Evolutionary conservation across 2,329 filamentous ascomycete genomes (phyloP), one percentile per base, ranked within the genome.

Genomic region (Sporothrix protearum): DNA sequence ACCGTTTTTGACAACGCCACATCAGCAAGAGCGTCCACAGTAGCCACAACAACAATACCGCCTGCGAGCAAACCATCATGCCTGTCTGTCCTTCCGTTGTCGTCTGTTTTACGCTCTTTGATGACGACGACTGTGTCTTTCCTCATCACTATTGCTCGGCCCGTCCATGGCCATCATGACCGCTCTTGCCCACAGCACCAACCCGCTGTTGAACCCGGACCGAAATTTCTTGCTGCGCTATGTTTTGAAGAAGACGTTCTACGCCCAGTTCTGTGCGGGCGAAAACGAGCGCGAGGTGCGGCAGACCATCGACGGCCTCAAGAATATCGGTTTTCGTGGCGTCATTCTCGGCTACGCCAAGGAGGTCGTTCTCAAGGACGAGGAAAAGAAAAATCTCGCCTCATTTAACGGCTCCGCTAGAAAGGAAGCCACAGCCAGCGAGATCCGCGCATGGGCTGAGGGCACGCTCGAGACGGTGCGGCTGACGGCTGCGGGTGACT

Each of bases 201-300:
- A 83, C 71, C 82, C 87, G 0, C 70, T 94, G 0, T 84, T 96
- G 71, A 90, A 91, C 79, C 89, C 93, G 4, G 93, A 96, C 78
- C 84, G 82, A 69, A 97, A 97, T 78, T 88, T 88, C 0, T 63
- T 95, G 1, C 84, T 97, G 19, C 86, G 89, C 57, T 87, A 84
- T 73, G 78, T 94, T 55, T 83, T 97, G 67, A 93, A 94, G 79
- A 87, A 89, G 78, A 96, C 93, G 0, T 94, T 97, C 77, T 97
- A 97, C 79, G 89, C 89, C 30, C 94, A 97, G 77, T 97, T 97
- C 80, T 97, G 94, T 80, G 93, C 92, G 0, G 94, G 94, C 36
- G 91, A 94, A 80, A 91, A 87, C 66, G 84, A 86, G 0, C 76
- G 79, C 1, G 92, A 97, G 80, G 91, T 96, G 1, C 83, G 84